These are phyloP conservation scores for Blepharisma stoltei DNA, from an alignment of 73 alveolate genomes.

Conservation along the genomic window DNA sequence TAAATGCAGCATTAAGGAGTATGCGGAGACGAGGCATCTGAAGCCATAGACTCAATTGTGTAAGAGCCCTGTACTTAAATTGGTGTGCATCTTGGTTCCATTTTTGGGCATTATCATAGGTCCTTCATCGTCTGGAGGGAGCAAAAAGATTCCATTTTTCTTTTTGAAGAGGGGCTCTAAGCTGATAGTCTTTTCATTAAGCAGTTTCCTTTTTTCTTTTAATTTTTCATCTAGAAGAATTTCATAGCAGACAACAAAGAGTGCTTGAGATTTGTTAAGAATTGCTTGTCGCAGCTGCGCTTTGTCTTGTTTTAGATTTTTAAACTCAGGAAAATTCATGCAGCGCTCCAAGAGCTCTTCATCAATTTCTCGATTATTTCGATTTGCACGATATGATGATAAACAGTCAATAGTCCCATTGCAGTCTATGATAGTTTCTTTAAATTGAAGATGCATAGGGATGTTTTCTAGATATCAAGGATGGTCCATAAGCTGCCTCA, in stretches of 20 bases:
- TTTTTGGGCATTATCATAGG: slow-evolving; percentile 52
- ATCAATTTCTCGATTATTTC: neutral
- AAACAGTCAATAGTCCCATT: neutral
- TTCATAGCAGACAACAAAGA: neutral
- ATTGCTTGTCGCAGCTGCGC: neutral
- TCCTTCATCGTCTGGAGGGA: slow-evolving; percentile 79
- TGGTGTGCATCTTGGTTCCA: neutral
- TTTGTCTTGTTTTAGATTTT: neutral
- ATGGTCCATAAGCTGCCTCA: slow-evolving; percentile 63
- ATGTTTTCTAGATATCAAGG: slow-evolving; percentile 56
- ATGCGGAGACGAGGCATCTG: neutral
- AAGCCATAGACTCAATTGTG: slow-evolving; percentile 15
- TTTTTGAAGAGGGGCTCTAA: neutral
- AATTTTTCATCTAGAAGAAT: slow-evolving; percentile 11
- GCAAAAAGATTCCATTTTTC: slow-evolving; percentile 44
- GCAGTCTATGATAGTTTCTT: neutral
- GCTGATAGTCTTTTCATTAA: neutral
- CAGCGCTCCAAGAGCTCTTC: neutral
- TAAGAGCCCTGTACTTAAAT: too few relatives aligned
- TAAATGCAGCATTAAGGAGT: neutral
- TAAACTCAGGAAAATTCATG: neutral
- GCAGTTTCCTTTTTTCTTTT: slow-evolving; percentile 5
- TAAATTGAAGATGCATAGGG: slow-evolving; percentile 30
- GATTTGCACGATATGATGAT: neutral
- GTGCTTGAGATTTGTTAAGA: neutral